Evolutionary conservation across 2,329 filamentous ascomycete species (phyloP), one percentile per base, ranked within the genome.

Genomic region (Fusarium guadeloupense): DNA sequence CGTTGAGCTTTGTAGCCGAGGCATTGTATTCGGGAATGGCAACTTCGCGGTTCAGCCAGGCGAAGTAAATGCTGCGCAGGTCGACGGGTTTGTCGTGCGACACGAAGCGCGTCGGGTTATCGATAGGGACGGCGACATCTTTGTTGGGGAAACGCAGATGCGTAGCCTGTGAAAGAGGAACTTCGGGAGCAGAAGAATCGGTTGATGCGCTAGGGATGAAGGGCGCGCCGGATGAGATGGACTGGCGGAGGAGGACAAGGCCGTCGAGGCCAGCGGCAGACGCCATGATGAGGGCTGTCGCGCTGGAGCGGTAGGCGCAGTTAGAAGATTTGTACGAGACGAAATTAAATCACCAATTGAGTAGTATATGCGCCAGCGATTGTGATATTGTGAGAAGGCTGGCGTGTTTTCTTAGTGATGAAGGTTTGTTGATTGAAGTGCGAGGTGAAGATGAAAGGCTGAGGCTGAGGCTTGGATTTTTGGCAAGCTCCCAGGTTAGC

Each of bases 41-140:
- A 50, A 90, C 87, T 79, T 98, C 94, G 75, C 93, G 92, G 78
- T 97, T 96, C 71, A 91, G 83, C 92, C 93, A 99, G 51, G 93
- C 93, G 73, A 98, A 97, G 81, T 94, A 97, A 77, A 97, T 94
- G 74, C 90, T 95, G 73, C 95, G 92, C 67, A 99, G 82, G 74
- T 97, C 92, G 70, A 97, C 88, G 5, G 89, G 83, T 51, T 85
- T 83, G 69, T 85, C 85, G 54, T 86, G 85, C n/a, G 92, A 93
- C 58, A 91, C 84, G 80, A 98, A 98, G 69, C 95, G 92, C 66
- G 95, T 99, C 9, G 89, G 83, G 13, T 85, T 83, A 44, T 85
- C 87, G 64, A 97, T 85, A 1, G 89, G 81, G 54, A 96, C 83
- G 6, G 87, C 82, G 50, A 87, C 81, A 59, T 85, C 83, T 47